Evolutionary conservation across 2,329 filamentous ascomycete genomes (phyloP).

Genomic region (Ophiostoma tasmaniense): DNA sequence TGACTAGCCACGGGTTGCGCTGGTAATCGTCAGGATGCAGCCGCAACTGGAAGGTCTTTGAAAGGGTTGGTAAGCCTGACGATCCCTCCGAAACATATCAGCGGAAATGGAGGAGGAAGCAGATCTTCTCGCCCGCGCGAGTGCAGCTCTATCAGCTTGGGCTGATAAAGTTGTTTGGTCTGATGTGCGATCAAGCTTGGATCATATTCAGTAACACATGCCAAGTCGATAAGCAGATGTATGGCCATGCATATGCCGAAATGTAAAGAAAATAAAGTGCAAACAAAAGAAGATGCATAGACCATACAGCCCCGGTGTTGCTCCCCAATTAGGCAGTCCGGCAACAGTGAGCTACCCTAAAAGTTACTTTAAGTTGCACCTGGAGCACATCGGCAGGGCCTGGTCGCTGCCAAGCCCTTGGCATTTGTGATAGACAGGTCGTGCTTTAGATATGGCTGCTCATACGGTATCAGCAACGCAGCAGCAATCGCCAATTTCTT

Average conservation of each 20-base stretch:
- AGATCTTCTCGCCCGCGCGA: background rate
- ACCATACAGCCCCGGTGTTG: background rate
- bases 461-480: background rate
- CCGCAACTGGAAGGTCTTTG: background rate
- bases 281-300: background rate
- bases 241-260: background rate
- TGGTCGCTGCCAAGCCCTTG: background rate
- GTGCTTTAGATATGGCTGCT: background rate
- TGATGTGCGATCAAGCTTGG: background rate
- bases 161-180: background rate
- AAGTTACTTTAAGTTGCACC: background rate
- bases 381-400: background rate
- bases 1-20: background rate
- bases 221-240: constrained; percentile 2
- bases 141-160: background rate
- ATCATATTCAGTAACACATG: background rate
- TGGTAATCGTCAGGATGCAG: background rate
- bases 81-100: background rate
- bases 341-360: background rate
- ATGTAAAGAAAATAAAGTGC: background rate
- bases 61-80: background rate
- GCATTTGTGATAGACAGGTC: background rate
- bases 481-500: background rate
- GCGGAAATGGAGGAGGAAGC: background rate
- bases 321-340: constrained; percentile 2